Evolutionary conservation across 1,284 basidiomycete genomes (phyloP).

Genomic region (Cutaneotrichosporon cutaneum): DNA sequence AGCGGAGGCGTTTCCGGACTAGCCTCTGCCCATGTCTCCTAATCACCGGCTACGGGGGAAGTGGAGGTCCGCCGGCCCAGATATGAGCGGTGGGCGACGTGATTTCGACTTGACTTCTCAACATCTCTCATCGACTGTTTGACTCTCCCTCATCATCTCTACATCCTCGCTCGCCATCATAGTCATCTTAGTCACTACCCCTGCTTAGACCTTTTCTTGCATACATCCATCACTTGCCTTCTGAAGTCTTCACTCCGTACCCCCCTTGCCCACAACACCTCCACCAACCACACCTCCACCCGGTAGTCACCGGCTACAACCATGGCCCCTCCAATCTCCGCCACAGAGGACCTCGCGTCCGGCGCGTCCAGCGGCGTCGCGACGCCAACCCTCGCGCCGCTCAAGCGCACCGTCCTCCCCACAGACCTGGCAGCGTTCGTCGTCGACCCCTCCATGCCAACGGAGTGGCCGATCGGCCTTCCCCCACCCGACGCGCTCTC

Average conservation of each 20-base stretch:
- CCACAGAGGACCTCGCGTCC: conserved; percentile 3
- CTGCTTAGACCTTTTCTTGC: not conserved
- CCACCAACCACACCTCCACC: conserved; percentile 5
- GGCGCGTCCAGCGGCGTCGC: conserved; percentile 4
- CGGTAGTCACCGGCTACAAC: conserved; percentile 1
- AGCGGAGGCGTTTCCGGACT: not conserved
- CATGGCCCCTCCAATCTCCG: conserved; percentile 6
- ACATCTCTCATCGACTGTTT: conserved; percentile 3
- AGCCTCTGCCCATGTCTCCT: not conserved
- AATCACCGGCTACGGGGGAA: no score
- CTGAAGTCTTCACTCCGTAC: not conserved
- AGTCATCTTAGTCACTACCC: not conserved
- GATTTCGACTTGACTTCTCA: conserved; percentile 4
- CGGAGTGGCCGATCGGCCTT: conserved; percentile 9
- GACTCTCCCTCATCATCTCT: not conserved
- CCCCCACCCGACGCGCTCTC: conserved; percentile 16
- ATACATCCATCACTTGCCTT: not conserved
- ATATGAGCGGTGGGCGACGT: not conserved
- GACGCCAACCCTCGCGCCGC: not conserved
- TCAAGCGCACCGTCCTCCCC: not conserved
- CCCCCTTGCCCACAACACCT: no score
- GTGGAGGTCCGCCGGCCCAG: not conserved
- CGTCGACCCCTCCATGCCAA: not conserved
- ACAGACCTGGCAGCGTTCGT: conserved; percentile 1
- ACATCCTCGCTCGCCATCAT: not conserved